Conservation (phyloP, 2,329 filamentous ascomycete species). For the Pseudogymnoascus sp. region DNA sequence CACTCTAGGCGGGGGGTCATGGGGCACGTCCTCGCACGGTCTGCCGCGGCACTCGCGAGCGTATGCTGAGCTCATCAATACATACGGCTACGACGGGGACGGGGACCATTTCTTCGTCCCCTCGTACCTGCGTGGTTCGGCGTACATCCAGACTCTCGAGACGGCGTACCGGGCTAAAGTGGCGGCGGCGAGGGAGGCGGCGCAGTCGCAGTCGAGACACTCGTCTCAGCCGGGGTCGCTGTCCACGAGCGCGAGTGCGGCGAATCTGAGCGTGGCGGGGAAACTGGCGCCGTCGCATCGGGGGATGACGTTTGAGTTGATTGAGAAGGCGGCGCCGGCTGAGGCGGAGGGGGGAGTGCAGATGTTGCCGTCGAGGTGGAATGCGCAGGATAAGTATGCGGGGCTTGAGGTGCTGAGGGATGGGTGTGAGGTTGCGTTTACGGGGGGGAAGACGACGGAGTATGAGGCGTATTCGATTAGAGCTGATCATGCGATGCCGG, state of each 20-base stretch:
- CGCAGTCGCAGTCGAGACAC: conserved; percentile 31
- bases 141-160: conserved; percentile 68
- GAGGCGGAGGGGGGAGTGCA: conserved; percentile 54
- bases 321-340: conserved; percentile 59
- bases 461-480: conserved; percentile 76
- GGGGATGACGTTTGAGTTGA: conserved; percentile 73
- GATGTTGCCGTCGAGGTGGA: conserved; percentile 77
- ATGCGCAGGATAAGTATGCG: conserved; percentile 62
- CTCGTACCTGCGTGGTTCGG: conserved; percentile 70
- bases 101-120: conserved; percentile 62
- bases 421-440: conserved; percentile 58
- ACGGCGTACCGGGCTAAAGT: conserved; percentile 57
- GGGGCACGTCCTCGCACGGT: conserved; percentile 20
- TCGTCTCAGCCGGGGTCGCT: conserved; percentile 38
- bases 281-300: conserved; percentile 49
- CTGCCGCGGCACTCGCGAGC: conserved; percentile 28
- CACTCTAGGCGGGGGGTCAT: conserved; percentile 12
- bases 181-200: conserved; percentile 36
- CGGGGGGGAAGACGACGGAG: conserved; percentile 40
- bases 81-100: conserved; percentile 19
- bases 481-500: conserved; percentile 77
- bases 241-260: conserved; percentile 48
- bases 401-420: conserved; percentile 67
- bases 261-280: conserved; percentile 45
- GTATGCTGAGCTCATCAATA: conserved; percentile 24